Percentiles rank a stretch among this genome's conserved stretches.
phyloP scores from a whole-genome alignment of 2,329 filamentous ascomycete species.

The Fusarium sp. region DNA sequence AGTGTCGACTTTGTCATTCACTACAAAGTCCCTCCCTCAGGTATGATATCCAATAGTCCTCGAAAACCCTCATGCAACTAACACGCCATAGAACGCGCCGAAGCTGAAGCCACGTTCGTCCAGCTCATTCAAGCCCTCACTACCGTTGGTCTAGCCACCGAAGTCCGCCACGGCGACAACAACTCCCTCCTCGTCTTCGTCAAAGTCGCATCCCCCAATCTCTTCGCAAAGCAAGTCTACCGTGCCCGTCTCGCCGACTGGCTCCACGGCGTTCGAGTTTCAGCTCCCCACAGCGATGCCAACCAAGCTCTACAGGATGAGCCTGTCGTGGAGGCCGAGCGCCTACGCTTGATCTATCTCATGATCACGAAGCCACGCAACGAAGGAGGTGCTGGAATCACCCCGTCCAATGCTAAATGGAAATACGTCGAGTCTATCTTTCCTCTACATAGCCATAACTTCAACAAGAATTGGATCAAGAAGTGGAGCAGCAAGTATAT shows the following conservation, averaged over 20 bases:
- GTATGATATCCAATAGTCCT: conserved; percentile 55
- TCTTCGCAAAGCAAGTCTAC: conserved; percentile 84
- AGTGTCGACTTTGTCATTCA: conserved; percentile 90
- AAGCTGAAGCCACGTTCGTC: conserved; percentile 80
- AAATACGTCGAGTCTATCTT: conserved; percentile 79
- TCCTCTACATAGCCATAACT: conserved; percentile 79
- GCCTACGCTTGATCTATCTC: conserved; percentile 87
- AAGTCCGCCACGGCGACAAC: conserved; percentile 84
- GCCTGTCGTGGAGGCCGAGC: conserved; percentile 87
- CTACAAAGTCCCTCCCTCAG: conserved; percentile 76
- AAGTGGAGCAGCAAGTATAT: conserved; percentile 79
- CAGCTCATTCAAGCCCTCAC: conserved; percentile 81
- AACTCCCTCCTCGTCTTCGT: conserved; percentile 85
- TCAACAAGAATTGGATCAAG: conserved; percentile 81
- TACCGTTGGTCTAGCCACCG: conserved; percentile 83
- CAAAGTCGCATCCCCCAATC: conserved; percentile 78
- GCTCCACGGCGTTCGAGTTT: conserved; percentile 86
- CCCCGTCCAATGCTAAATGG: conserved; percentile 75
- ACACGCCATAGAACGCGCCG: conserved; percentile 65
- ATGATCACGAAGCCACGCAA: conserved; percentile 79
- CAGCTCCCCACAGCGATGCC: conserved; percentile 80
- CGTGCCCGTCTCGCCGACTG: conserved; percentile 91
- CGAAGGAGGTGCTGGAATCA: conserved; percentile 84
- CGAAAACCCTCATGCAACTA: background rate
- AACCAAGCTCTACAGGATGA: conserved; percentile 74